These are phyloP conservation scores for Candida sithepensis DNA, from an alignment of 805 yeast species.

Conservation along the genomic window DNA sequence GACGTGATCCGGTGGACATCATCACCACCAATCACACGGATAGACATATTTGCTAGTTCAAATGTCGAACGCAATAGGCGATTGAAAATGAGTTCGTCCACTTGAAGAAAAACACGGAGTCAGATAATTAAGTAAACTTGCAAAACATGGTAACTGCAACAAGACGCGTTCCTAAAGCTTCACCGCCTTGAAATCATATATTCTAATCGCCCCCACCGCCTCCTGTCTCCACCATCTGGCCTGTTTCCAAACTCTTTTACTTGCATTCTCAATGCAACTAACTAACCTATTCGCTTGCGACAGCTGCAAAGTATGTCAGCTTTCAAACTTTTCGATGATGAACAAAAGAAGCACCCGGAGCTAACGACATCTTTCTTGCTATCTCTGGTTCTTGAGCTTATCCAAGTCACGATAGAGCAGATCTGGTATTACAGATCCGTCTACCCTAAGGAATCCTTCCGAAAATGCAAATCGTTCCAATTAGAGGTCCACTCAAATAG, in stretches of 20 bases:
- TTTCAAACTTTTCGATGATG: not conserved
- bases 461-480: constrained; percentile 38
- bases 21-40: constrained; percentile 36
- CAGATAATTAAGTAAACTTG: not conserved
- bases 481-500: constrained; percentile 40
- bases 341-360: not conserved
- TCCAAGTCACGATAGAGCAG: constrained; percentile 50
- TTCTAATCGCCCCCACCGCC: no score
- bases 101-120: no score
- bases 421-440: constrained; percentile 49
- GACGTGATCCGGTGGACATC: constrained; percentile 82
- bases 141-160: not conserved
- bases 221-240: no score
- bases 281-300: no score
- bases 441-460: constrained; percentile 52
- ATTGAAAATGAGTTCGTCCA: not conserved
- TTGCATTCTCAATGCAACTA: no score
- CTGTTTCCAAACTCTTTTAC: no score
- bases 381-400: constrained; percentile 42
- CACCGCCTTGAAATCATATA: not conserved
- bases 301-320: no score
- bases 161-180: not conserved
- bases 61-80: not conserved
- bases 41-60: constrained; percentile 18
- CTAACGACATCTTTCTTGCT: constrained; percentile 16